phyloP scores from a whole-genome alignment of 768 basidiomycete genomes.

The Polyporus arcularius region DNA sequence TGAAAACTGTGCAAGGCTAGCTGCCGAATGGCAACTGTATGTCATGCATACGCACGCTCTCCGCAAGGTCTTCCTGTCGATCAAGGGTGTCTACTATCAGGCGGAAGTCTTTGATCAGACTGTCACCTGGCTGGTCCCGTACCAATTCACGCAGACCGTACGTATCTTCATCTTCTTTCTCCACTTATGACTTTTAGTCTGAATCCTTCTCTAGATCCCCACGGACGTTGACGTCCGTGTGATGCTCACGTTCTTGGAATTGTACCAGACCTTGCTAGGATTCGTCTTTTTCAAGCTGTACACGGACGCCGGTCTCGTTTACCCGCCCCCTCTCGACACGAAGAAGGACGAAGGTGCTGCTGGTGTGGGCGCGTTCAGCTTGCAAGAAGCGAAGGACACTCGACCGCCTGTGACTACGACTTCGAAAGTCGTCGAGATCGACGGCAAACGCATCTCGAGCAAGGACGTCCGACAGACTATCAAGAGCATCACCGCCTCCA shows the following conservation, averaged over 20 bases:
- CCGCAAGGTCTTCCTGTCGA: conserved; percentile 91
- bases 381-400: conserved; percentile 52
- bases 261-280: conserved; percentile 94
- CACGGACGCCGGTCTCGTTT: conserved; percentile 87
- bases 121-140: conserved; percentile 95
- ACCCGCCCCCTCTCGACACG: conserved; percentile 89
- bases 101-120: conserved; percentile 92
- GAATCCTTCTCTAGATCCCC: conserved; percentile 62
- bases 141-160: conserved; percentile 95
- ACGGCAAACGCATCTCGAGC: conserved; percentile 50
- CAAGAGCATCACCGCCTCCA: conserved; percentile 45
- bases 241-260: conserved; percentile 96
- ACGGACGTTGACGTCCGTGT: conserved; percentile 96
- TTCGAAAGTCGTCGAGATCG: conserved; percentile 37
- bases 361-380: conserved; percentile 83
- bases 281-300: conserved; percentile 99
- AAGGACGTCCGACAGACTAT: conserved; percentile 66
- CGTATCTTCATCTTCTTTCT: conserved; percentile 24
- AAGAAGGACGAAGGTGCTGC: conserved; percentile 84
- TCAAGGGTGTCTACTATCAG: conserved; percentile 98
- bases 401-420: conserved; percentile 25
- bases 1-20: conserved; percentile 86
- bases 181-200: conserved; percentile 1
- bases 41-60: conserved; percentile 85
- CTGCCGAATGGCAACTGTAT: conserved; percentile 97